Evolutionary conservation across 2,329 filamentous ascomycete genomes (phyloP), one percentile per base, ranked within the genome.

Genomic region (Penicillium sp.): DNA sequence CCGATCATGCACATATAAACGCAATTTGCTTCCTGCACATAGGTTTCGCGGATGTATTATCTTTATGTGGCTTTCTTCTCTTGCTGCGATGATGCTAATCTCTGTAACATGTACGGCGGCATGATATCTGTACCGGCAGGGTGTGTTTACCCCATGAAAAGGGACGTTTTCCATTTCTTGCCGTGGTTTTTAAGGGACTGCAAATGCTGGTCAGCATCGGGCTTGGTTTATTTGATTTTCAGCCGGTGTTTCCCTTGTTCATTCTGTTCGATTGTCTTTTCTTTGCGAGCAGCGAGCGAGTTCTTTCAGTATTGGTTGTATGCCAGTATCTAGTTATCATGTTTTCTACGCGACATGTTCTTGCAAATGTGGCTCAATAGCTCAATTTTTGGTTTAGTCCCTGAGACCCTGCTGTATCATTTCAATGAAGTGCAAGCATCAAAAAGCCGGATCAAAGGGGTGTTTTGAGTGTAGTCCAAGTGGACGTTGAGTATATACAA

Each of bases 11-110:
- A 67, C 66, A 68, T 68, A 66, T 42, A 38, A 66, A 59, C 60
- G 50, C 63, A 39, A 58, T 56, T 62, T 61, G 58, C 59, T 66
- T 62, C 63, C 48, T 69, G 69, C 70, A 74, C 69, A 74, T 73
- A 73, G 57, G 56, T 63, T 59, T 66, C 55, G 55, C 63, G 63
- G 62, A 71, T 74, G 68, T 73, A 73, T 66, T 61, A 73, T 69
- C 70, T 72, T 58, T 55, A 57, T 54, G 52, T 65, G 8, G 6
- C n/a, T 60, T 45, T 22, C 57, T 66, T 67, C 62, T 58, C 59
- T 17, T 54, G n/a, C 17, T 41, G 28, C 42, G 39, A 34, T 43
- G 38, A 50, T 64, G 51, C 47, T 57, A 28, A 25, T 41, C 43
- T 59, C 48, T 65, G 62, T 64, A 67, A 57, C 54, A 66, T 56